These are phyloP conservation scores for Aspergillus ustus DNA, from an alignment of 2,329 filamentous ascomycete species.

Conservation along the genomic window DNA sequence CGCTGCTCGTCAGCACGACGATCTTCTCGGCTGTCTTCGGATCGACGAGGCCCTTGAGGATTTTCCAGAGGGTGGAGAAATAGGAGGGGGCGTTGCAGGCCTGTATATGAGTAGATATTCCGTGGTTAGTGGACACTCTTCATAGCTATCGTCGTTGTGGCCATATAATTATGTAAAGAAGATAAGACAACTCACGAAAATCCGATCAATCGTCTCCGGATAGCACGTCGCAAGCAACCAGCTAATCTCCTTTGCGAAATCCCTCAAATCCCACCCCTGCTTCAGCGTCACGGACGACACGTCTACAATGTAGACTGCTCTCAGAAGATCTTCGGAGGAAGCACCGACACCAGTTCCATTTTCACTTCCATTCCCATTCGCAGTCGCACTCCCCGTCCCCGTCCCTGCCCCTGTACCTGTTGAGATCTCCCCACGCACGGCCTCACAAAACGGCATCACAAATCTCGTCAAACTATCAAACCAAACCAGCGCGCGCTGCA, in stretches of 20 bases:
- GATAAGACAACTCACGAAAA: too few species aligned
- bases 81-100: slow-evolving; percentile 32
- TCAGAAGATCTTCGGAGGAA: slow-evolving; percentile 22
- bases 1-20: slow-evolving; percentile 20
- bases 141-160: too few species aligned
- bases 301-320: slow-evolving; percentile 29
- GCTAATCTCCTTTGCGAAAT: slow-evolving; percentile 29
- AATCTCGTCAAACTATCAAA: slow-evolving; percentile 28
- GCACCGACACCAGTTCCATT: too few species aligned
- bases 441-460: slow-evolving; percentile 32
- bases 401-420: too few species aligned
- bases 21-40: slow-evolving; percentile 32
- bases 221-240: slow-evolving; percentile 33
- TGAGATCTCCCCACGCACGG: too few species aligned
- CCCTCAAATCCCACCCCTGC: slow-evolving; percentile 29
- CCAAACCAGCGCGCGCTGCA: slow-evolving; percentile 25
- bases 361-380: too few species aligned
- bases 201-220: slow-evolving; percentile 30
- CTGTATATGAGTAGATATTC: slow-evolving; percentile 8
- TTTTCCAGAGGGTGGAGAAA: slow-evolving; percentile 29
- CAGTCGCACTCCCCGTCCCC: too few species aligned
- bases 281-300: slow-evolving; percentile 23
- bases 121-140: too few species aligned
- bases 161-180: too few species aligned
- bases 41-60: slow-evolving; percentile 31